Evolutionary conservation across 257 asterid species (phyloP).

Genomic region (Petunia secreta): DNA sequence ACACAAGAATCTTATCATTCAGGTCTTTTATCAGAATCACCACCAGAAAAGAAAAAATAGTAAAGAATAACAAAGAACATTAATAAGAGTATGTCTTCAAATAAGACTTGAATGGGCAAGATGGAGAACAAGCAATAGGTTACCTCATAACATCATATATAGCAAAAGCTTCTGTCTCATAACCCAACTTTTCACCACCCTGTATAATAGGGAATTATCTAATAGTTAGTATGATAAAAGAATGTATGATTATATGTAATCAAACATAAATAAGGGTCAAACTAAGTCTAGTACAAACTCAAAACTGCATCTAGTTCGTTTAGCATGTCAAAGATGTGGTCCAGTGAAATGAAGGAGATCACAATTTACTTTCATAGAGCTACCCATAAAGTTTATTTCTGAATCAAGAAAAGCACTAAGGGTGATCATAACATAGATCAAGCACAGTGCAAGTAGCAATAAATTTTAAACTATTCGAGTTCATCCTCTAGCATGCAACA

Average conservation of each 20-base stretch:
- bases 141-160: constrained; percentile 92
- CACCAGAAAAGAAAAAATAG: constrained; percentile 19
- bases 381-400: background rate
- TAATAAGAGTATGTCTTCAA: background rate
- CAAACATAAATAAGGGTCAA: background rate
- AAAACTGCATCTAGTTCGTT: background rate
- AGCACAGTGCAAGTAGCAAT: background rate
- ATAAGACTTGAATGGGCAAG: constrained; percentile 21
- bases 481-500: constrained; percentile 13
- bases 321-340: constrained; percentile 7
- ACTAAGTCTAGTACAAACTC: constrained; percentile 10
- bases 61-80: background rate
- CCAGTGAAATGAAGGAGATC: background rate
- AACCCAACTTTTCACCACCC: constrained; percentile 90
- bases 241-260: background rate
- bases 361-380: constrained; percentile 12
- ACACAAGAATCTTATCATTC: constrained; percentile 5
- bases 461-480: background rate
- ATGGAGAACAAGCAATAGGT: constrained; percentile 24
- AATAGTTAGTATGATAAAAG: constrained; percentile 16
- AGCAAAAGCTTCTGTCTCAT: constrained; percentile 95
- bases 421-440: background rate
- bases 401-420: constrained; percentile 17
- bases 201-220: constrained; percentile 40
- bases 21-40: background rate